A percentile compares a stretch with the other conserved stretches of the same genome.
These are phyloP conservation scores for Ramaria rubella DNA, from an alignment of 768 basidiomycete genomes.

Conservation along the genomic window DNA sequence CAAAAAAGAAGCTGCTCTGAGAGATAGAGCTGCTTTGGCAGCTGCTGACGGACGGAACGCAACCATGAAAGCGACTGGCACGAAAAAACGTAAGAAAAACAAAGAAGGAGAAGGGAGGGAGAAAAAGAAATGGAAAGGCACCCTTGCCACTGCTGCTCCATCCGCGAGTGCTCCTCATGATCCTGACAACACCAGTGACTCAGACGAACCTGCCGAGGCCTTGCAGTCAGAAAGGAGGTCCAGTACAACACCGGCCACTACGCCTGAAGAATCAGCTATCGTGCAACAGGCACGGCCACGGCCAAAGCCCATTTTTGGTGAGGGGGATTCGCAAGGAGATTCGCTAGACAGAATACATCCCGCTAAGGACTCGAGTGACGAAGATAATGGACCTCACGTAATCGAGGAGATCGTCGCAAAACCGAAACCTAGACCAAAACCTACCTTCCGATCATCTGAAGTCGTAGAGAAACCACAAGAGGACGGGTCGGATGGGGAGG, in stretches of 20 bases:
- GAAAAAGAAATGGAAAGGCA: slow-evolving; percentile 32
- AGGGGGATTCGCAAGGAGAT: neutral
- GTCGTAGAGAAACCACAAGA: neutral
- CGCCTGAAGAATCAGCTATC: neutral
- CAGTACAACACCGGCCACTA: neutral
- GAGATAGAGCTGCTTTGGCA: slow-evolving; percentile 42
- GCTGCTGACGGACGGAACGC: slow-evolving; percentile 38
- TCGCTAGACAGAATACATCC: too few relatives aligned
- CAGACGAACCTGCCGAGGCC: neutral
- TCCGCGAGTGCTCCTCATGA: neutral
- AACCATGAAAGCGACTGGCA: slow-evolving; percentile 43
- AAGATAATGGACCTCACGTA: neutral
- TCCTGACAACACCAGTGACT: neutral
- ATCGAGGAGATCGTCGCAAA: neutral
- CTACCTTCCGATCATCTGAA: neutral
- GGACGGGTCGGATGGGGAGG: neutral
- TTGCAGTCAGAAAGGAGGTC: neutral
- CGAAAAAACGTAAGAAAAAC: slow-evolving; percentile 49
- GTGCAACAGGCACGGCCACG: neutral
- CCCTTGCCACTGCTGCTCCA: neutral
- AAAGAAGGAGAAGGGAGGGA: slow-evolving; percentile 37
- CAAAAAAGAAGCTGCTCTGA: slow-evolving; percentile 57
- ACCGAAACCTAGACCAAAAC: neutral
- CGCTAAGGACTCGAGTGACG: neutral
- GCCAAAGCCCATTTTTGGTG: neutral